These are phyloP conservation scores for Urochloa ruziziensis DNA, from an alignment of 176 grass and related monocot genomes.

Conservation along the genomic window DNA sequence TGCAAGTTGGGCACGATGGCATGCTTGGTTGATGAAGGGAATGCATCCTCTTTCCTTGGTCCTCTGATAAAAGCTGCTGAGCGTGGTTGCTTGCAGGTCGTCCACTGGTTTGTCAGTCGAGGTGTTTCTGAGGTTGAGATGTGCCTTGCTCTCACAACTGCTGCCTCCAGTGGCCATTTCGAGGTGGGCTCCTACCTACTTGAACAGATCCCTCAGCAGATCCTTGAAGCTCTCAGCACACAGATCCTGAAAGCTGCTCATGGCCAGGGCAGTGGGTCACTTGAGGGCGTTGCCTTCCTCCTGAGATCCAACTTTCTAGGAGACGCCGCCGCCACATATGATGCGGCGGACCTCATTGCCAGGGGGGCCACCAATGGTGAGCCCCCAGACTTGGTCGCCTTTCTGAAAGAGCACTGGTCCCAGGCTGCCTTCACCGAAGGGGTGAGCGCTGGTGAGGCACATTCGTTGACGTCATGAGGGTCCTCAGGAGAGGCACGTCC, in stretches of 20 bases:
- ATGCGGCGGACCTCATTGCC: conserved; percentile 57
- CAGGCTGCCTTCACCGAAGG: conserved; percentile 49
- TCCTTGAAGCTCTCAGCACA: conserved; percentile 53
- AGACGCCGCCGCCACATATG: conserved; percentile 61
- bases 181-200: conserved; percentile 58
- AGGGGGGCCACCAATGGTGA: conserved; percentile 25
- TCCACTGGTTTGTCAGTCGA: conserved; percentile 68
- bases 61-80: conserved; percentile 76
- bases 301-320: conserved; percentile 65
- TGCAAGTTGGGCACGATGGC: conserved; percentile 82
- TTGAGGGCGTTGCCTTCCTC: conserved; percentile 79
- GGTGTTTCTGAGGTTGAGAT: conserved; percentile 74
- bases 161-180: conserved; percentile 59
- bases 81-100: conserved; percentile 68
- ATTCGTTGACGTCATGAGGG: conserved; percentile 65
- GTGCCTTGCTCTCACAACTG: conserved; percentile 73
- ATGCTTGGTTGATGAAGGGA: conserved; percentile 74
- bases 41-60: conserved; percentile 60
- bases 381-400: conserved; percentile 49
- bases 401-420: conserved; percentile 79
- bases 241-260: conserved; percentile 75
- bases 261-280: conserved; percentile 54
- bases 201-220: conserved; percentile 52
- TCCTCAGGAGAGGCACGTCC: conserved; percentile 54
- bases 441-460: conserved; percentile 38